Conservation (phyloP, 2,329 filamentous ascomycete genomes). For the Colletotrichum gigasporum region DNA sequence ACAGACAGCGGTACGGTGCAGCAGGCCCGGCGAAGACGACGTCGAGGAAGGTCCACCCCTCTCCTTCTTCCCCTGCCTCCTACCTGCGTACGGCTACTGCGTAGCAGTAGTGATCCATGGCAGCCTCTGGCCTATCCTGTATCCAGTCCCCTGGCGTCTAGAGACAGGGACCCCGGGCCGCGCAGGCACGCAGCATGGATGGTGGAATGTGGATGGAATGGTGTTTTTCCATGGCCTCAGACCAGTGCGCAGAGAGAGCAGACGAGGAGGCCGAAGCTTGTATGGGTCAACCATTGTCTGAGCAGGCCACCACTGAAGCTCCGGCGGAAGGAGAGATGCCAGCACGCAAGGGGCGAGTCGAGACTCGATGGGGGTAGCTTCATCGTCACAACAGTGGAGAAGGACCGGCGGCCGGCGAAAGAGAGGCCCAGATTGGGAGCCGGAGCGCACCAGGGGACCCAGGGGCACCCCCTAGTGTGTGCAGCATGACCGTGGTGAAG, state of each 20-base stretch:
- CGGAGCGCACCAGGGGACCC: neutral
- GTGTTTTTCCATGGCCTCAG: slow-evolving; percentile 9
- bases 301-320: slow-evolving; percentile 1
- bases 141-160: slow-evolving; percentile 16
- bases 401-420: slow-evolving; percentile 2
- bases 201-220: slow-evolving; percentile 16
- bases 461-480: neutral
- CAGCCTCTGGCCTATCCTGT: neutral
- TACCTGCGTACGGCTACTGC: no score
- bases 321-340: neutral
- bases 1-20: neutral
- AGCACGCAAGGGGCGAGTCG: neutral
- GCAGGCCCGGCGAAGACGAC: neutral
- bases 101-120: no score
- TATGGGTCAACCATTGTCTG: slow-evolving; percentile 3
- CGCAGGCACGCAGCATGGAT: slow-evolving; percentile 14
- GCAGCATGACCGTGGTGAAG: slow-evolving; percentile 7
- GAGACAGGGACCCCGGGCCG: slow-evolving; percentile 12
- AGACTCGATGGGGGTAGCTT: slow-evolving; percentile 21
- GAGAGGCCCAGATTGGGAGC: slow-evolving; percentile 3
- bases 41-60: slow-evolving; percentile 17
- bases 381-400: slow-evolving; percentile 12
- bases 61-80: neutral
- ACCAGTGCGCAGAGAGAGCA: slow-evolving; percentile 1
- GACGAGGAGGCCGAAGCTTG: slow-evolving; percentile 10